Base-by-base conservation (phyloP, 2,329 filamentous ascomycete species). In the Alternaria ventricosa region DNA sequence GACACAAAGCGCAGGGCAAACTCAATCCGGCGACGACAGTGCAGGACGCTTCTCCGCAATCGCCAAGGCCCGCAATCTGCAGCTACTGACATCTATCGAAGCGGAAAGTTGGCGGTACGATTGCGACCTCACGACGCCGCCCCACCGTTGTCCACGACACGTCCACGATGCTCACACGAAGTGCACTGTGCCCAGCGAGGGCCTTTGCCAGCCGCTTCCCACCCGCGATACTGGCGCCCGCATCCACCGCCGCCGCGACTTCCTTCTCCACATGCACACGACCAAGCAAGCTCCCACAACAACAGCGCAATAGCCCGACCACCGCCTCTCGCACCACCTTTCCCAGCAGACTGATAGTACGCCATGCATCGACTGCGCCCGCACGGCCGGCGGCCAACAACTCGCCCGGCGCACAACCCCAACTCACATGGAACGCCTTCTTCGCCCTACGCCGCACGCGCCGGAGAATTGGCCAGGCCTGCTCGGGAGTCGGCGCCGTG, bases 361-460 rank as follows among this genome's bases (percentile, higher is more conserved):
- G 77, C 30, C 64, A 69, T 54, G 75, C 75, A n/a, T 76, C 78
- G 8, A 69, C 74, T 1, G 49, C 69, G 13, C 60, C 71, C 7
- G 56, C 67, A 12, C 57, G 70, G 33, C 46, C 71, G 41, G 63
- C 65, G 15, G 56, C 69, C 55, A 66, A 55, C 55, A 27, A 67
- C 11, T 20, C 75, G 7, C 54, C 68, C 13, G 57, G 55, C 53
- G 55, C 67, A 45, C 61, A 67, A 46, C 67, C 70, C 11, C 71
- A 79, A 60, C 79, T 86, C 41, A 84, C 84, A 82, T 98, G 95
- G 95, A 91, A 97, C 83, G 89, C 89, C 56, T 98, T 97, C 85
- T 97, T 98, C 85, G 88, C 89, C 78, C 90, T 98, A 64, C 93
- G 95, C 75, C 92, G 93, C 73, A 91, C 90, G 64, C 92, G 95